phyloP scores from a whole-genome alignment of 169 alveolate species.

The Plasmodium malariae region DNA sequence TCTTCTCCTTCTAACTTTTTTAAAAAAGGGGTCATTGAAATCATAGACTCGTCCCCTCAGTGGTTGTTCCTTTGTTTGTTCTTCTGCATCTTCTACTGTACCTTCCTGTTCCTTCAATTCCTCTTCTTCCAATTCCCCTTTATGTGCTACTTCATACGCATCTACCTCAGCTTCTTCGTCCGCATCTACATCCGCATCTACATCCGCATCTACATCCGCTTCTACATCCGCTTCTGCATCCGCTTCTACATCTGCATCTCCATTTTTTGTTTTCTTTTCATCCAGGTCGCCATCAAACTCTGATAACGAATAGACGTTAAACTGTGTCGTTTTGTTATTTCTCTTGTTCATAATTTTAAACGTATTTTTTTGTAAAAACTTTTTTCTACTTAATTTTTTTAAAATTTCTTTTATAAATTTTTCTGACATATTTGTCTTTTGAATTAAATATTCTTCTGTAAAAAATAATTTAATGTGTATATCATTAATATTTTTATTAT shows the following conservation, averaged over 20 bases:
- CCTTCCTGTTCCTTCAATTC: too few relatives aligned
- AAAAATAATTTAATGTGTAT: slow-evolving; percentile 35
- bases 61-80: not conserved
- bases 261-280: slow-evolving; percentile 3
- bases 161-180: not conserved
- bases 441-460: slow-evolving; percentile 54
- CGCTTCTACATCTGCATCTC: not conserved
- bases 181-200: not conserved
- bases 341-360: slow-evolving; percentile 44
- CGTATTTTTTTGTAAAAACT: slow-evolving; percentile 38
- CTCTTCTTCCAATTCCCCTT: too few relatives aligned
- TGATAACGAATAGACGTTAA: slow-evolving; percentile 23
- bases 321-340: slow-evolving; percentile 38
- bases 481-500: slow-evolving; percentile 19
- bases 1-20: slow-evolving; percentile 16
- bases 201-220: not conserved
- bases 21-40: not conserved
- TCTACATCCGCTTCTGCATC: not conserved
- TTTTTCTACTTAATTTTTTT: slow-evolving; percentile 41
- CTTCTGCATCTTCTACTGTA: too few relatives aligned
- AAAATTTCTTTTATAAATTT: slow-evolving; percentile 30
- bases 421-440: slow-evolving; percentile 28
- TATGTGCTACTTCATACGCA: not conserved
- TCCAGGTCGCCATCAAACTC: slow-evolving; percentile 26
- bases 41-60: not conserved